These are phyloP conservation scores for Microstegium vimineum DNA, from an alignment of 176 grass and related monocot genomes.

Conservation along the genomic window DNA sequence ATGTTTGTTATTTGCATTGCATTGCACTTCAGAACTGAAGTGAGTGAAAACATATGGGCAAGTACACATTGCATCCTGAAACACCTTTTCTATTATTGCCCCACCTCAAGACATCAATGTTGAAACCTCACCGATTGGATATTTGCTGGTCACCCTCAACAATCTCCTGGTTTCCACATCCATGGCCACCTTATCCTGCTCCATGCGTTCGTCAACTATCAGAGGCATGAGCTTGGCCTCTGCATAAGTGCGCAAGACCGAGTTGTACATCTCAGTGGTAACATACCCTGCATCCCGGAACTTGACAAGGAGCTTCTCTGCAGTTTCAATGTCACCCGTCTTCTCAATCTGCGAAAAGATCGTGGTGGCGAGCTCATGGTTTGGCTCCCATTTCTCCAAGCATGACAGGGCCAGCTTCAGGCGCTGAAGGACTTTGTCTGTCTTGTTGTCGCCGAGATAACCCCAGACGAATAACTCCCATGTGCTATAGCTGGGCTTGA, in stretches of 20 bases:
- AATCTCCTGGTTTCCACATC: slow-evolving; percentile 52
- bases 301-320: slow-evolving; percentile 62
- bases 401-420: slow-evolving; percentile 57
- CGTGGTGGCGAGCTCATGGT: slow-evolving; percentile 35
- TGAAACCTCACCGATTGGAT: slow-evolving; percentile 52
- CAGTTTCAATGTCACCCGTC: slow-evolving; percentile 47
- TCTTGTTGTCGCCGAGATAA: slow-evolving; percentile 42
- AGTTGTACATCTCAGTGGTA: slow-evolving; percentile 72
- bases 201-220: slow-evolving; percentile 79
- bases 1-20: neutral
- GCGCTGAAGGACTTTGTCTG: slow-evolving; percentile 51
- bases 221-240: slow-evolving; percentile 65
- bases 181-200: slow-evolving; percentile 54
- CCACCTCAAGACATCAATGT: slow-evolving; percentile 40
- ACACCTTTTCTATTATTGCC: neutral
- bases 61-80: neutral
- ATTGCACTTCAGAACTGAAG: neutral
- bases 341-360: slow-evolving; percentile 49
- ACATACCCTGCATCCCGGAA: slow-evolving; percentile 55
- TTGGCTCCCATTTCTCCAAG: slow-evolving; percentile 77
- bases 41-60: neutral
- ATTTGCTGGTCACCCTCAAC: slow-evolving; percentile 50
- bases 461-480: slow-evolving; percentile 68
- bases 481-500: slow-evolving; percentile 71
- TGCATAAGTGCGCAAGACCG: slow-evolving; percentile 54